phyloP scores from a whole-genome alignment of 352 stramenopile genomes.

The Phytophthora melonis region DNA sequence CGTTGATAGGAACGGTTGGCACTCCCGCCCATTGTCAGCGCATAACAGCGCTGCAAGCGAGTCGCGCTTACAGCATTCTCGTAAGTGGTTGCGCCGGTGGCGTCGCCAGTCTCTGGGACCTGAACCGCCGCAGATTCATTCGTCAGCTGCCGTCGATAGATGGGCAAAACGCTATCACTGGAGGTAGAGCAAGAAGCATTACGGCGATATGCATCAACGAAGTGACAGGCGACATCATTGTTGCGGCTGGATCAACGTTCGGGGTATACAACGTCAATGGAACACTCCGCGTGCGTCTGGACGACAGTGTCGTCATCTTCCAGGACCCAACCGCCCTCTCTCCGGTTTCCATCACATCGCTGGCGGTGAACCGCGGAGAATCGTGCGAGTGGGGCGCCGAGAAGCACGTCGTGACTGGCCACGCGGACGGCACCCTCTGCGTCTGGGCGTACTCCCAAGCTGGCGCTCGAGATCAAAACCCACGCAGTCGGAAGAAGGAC shows the following conservation, averaged over 20 bases:
- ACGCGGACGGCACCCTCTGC: conserved; percentile 67
- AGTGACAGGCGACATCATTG: conserved; percentile 67
- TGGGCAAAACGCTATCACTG: not conserved
- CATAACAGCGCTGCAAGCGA: conserved; percentile 65
- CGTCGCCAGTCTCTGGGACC: conserved; percentile 71
- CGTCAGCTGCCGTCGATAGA: conserved; percentile 49
- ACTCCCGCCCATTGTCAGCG: conserved; percentile 47
- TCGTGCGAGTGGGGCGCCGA: conserved; percentile 68
- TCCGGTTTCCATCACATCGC: conserved; percentile 47
- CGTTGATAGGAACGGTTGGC: conserved; percentile 51
- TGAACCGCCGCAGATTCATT: conserved; percentile 72
- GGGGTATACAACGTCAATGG: conserved; percentile 80
- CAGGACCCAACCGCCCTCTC: conserved; percentile 50
- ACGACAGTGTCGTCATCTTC: conserved; percentile 55
- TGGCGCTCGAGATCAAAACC: conserved; percentile 11
- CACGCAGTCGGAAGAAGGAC: conserved; percentile 35
- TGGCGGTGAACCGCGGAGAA: conserved; percentile 62
- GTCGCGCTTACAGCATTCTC: conserved; percentile 68
- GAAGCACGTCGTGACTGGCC: conserved; percentile 71
- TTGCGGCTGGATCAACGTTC: conserved; percentile 57
- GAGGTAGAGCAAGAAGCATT: conserved; percentile 26
- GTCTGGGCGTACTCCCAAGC: conserved; percentile 74
- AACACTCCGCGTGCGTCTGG: conserved; percentile 56
- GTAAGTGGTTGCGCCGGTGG: conserved; percentile 70
- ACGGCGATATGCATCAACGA: conserved; percentile 70